Evolutionary conservation across 768 basidiomycete species (phyloP).

Genomic region (Phaeolepiota aurea): DNA sequence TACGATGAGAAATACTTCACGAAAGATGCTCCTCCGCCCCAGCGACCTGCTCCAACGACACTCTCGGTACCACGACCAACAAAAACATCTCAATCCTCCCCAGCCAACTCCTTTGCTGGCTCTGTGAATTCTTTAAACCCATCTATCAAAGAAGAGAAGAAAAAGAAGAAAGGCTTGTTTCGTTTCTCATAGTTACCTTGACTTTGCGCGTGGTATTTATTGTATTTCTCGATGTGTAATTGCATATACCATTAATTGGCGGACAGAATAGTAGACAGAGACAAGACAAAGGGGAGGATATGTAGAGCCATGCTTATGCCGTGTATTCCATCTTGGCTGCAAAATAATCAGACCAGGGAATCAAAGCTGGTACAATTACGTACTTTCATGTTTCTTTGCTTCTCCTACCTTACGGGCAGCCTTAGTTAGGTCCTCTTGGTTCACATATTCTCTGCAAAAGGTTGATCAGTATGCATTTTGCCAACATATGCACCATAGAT

Average conservation of each 20-base stretch:
- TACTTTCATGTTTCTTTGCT: constrained; percentile 96
- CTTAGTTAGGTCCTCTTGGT: constrained; percentile 94
- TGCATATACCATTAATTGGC: constrained; percentile 10
- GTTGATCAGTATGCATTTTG: not conserved
- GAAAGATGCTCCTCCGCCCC: constrained; percentile 51
- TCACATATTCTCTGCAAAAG: constrained; percentile 66
- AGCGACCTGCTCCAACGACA: constrained; percentile 21
- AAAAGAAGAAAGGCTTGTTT: constrained; percentile 75
- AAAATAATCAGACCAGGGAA: constrained; percentile 8
- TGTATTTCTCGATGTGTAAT: constrained; percentile 8
- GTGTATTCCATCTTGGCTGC: constrained; percentile 50
- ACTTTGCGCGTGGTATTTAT: not conserved
- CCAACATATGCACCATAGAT: not conserved
- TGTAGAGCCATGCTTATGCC: constrained; percentile 19
- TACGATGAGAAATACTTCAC: constrained; percentile 78
- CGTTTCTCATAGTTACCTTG: constrained; percentile 35
- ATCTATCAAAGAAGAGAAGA: constrained; percentile 45
- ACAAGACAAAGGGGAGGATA: constrained; percentile 5
- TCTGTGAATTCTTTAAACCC: constrained; percentile 30
- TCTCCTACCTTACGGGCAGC: constrained; percentile 93
- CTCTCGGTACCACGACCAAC: constrained; percentile 22
- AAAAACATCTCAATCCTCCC: constrained; percentile 36
- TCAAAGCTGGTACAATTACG: not conserved
- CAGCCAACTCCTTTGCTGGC: constrained; percentile 43
- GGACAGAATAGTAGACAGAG: not conserved